phyloP scores from a whole-genome alignment of 2,329 filamentous ascomycete species.

The Fusarium austroafricanum region DNA sequence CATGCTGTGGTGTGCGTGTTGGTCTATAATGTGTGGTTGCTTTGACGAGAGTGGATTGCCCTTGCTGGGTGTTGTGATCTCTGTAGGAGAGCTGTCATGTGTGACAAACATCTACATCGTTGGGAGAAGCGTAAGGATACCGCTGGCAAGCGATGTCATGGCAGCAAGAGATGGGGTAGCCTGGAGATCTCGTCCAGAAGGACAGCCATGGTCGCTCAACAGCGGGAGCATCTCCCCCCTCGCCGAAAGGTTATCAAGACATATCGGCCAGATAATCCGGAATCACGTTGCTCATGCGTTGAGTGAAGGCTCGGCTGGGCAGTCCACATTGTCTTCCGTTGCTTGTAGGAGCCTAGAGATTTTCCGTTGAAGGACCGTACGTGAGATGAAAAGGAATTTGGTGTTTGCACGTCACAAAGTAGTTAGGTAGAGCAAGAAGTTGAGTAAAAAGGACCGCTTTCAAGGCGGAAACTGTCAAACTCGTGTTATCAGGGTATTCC shows the following conservation, averaged over 20 bases:
- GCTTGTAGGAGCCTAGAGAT: constrained; percentile 7
- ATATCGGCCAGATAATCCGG: constrained; percentile 19
- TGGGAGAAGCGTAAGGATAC: constrained; percentile 26
- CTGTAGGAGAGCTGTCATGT: constrained; percentile 38
- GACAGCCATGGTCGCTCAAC: constrained; percentile 36
- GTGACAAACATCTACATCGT: constrained; percentile 27
- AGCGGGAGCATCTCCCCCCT: constrained; percentile 40
- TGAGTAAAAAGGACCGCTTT: constrained; percentile 2
- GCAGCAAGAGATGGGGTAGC: constrained; percentile 29
- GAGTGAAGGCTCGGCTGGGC: neutral
- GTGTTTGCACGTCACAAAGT: constrained; percentile 23
- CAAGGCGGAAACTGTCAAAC: constrained; percentile 25
- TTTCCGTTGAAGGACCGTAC: constrained; percentile 33
- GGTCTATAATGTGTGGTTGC: constrained; percentile 29
- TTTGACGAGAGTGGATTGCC: constrained; percentile 38
- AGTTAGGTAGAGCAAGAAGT: neutral
- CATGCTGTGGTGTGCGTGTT: constrained; percentile 26
- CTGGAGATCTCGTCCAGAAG: constrained; percentile 40
- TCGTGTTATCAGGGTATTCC: constrained; percentile 32
- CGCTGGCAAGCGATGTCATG: constrained; percentile 36
- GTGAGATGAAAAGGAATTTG: constrained; percentile 8
- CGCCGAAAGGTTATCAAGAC: constrained; percentile 25
- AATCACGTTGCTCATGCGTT: constrained; percentile 29
- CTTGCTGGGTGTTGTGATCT: constrained; percentile 25
- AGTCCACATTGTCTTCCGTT: constrained; percentile 21